These are phyloP conservation scores for Babjeviella inositovora DNA, from an alignment of 805 yeast genomes.

Conservation along the genomic window DNA sequence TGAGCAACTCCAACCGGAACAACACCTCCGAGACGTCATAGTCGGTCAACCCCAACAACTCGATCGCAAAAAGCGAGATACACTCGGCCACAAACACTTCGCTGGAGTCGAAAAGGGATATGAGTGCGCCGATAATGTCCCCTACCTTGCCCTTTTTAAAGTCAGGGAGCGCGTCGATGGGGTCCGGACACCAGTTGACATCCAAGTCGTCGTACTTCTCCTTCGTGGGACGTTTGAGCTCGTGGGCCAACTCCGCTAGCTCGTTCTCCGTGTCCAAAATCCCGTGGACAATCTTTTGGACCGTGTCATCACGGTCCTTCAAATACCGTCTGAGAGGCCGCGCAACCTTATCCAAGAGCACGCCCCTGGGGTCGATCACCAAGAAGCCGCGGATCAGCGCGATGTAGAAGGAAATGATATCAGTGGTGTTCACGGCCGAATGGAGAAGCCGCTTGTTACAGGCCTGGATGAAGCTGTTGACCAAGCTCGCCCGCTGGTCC, in stretches of 20 bases:
- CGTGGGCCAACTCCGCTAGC: constrained; percentile 36
- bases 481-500: constrained; percentile 33
- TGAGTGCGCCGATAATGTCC: constrained; percentile 56
- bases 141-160: constrained; percentile 43
- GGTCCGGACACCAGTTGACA: constrained; percentile 69
- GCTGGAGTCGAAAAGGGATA: constrained; percentile 59
- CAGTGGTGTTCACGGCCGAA: constrained; percentile 69
- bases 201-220: constrained; percentile 10
- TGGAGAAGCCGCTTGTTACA: constrained; percentile 41
- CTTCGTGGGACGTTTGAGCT: constrained; percentile 19
- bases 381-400: constrained; percentile 58
- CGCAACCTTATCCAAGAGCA: constrained; percentile 61
- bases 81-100: constrained; percentile 53
- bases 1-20: constrained; percentile 32
- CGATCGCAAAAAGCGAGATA: constrained; percentile 38
- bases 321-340: constrained; percentile 63
- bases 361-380: constrained; percentile 77
- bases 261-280: constrained; percentile 31
- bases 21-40: constrained; percentile 22
- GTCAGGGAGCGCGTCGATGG: constrained; percentile 81
- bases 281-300: constrained; percentile 55
- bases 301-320: constrained; percentile 59
- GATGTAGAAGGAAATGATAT: constrained; percentile 53
- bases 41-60: constrained; percentile 25
- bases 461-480: constrained; percentile 25